Evolutionary conservation across 768 basidiomycete species (phyloP), one percentile per base, ranked within the genome.

Genomic region (Mycena leptocephala): DNA sequence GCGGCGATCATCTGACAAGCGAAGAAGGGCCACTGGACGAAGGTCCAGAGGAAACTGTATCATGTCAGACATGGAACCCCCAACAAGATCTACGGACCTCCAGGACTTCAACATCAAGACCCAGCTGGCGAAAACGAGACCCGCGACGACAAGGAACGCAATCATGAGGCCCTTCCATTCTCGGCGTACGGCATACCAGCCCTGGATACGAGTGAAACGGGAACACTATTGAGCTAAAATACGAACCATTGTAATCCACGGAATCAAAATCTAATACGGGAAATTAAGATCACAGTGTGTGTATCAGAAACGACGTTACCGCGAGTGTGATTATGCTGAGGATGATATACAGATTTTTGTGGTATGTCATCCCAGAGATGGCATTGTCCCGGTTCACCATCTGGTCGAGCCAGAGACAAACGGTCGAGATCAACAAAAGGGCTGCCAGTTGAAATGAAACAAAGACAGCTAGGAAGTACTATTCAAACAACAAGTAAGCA

Each of bases 371-470:
- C 35, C 70, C 74, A 2, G 75, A 72, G 61, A 83, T 72, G 20
- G 81, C 76, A 9, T 78, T 79, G 48, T 78, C 64, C 9, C 59
- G 64, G 20, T 79, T 78, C 32, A 76, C 72, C 39, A 83, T 77
- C 70, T 85, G 81, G 64, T 84, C 80, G 26, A 83, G 80, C 85
- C 85, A 86, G 35, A 83, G 74, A 30, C 71, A 80, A 18, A 81
- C 73, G 65, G 79, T 78, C 11, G 85, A 75, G 26, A 85, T 48
- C 46, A 79, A 75, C 75, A 86, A 80, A 73, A 86, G 84, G 14
- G 78, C 68, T 4, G 84, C 32, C 33, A 85, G 71, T 48, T 84
- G 82, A 41, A 85, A 75, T 32, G 73, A 83, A 37, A 84, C 83
- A 28, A 74, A 82, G 75, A 85, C 77, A 64, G 80, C 82, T 14